Evolutionary conservation across 1,139 yeast genomes (phyloP), one percentile per base, ranked within the genome.

Genomic region (Meyerozyma sp.): DNA sequence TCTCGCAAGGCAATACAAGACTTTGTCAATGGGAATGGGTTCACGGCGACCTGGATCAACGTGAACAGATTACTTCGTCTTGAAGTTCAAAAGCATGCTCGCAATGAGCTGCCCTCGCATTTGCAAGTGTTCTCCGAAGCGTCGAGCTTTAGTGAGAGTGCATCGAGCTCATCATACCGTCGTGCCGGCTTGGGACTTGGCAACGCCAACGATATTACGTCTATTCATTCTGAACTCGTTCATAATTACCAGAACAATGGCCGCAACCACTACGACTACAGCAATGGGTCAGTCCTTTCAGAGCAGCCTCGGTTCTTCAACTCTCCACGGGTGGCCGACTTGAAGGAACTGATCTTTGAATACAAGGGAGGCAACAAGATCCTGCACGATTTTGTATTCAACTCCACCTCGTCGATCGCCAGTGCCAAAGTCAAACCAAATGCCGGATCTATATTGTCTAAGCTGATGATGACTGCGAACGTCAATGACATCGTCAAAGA

Each of bases 321-420:
- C 39, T 55, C 67, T 7, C 78, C 79, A 8, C 66, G 68, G 49
- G 77, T 75, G 2, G 58, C 71, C n/a, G 79, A 76, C 46, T 62
- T 76, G 48, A 69, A 72, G 49, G 74, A 67, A 40, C 64, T 62
- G n/a, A 57, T 72, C 48, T 50, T 58, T 30, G 68, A 60, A 27
- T 44, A 45, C 28, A 47, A 48, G 42, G 42, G 45, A 3, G 39
- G 37, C 26, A 16, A 18, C 26, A 10, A 10, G 4, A n/a, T 16
- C 4, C 35, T 32, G 25, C 26, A 34, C 16, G 37, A 16, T 9
- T 34, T 34, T 18, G 26, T 42, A 14, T 40, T 39, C 21, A 46
- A 49, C 11, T 54, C 52, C 25, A 49, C 52, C 3, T 43, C 46
- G 5, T 38, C 52, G 10, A 44, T 47, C 13, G 35, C 49, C 11